phyloP scores from a whole-genome alignment of 2,329 filamentous ascomycete genomes.

The Colletotrichum sp. region DNA sequence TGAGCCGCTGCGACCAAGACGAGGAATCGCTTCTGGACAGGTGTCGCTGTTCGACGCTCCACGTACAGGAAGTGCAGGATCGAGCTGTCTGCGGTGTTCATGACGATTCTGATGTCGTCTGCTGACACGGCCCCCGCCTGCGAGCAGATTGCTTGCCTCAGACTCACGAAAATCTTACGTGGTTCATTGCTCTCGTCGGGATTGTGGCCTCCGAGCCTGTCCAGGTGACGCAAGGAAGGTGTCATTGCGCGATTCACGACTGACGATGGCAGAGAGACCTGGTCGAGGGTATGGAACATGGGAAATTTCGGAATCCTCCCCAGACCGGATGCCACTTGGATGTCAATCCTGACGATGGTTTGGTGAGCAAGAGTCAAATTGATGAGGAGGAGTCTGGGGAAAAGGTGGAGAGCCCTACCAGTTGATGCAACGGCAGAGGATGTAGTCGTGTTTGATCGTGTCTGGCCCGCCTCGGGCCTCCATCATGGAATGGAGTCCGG shows the following conservation, averaged over 20 bases:
- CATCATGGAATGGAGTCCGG: constrained; percentile 17
- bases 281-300: constrained; percentile 21
- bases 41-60: not conserved
- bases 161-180: constrained; percentile 10
- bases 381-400: not conserved
- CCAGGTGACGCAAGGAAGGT: constrained; percentile 13
- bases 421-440: constrained; percentile 22
- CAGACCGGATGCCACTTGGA: constrained; percentile 22
- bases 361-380: not conserved
- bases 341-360: constrained; percentile 3
- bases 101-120: constrained; percentile 21
- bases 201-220: constrained; percentile 3
- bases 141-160: constrained; percentile 15
- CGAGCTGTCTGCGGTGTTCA: constrained; percentile 21
- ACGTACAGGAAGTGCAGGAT: constrained; percentile 21
- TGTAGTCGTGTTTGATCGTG: constrained; percentile 21
- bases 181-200: not conserved
- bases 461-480: constrained; percentile 15
- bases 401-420: constrained; percentile 1
- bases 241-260: constrained; percentile 4
- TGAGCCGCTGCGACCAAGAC: constrained; percentile 19
- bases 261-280: constrained; percentile 13
- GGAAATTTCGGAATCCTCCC: constrained; percentile 19
- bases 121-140: constrained; percentile 4
- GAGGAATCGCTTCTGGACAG: not conserved